Percentiles rank a stretch among this genome's conserved stretches.
These are phyloP conservation scores for Colletotrichum eleusines DNA, from an alignment of 2,329 filamentous ascomycete species.

Conservation along the genomic window DNA sequence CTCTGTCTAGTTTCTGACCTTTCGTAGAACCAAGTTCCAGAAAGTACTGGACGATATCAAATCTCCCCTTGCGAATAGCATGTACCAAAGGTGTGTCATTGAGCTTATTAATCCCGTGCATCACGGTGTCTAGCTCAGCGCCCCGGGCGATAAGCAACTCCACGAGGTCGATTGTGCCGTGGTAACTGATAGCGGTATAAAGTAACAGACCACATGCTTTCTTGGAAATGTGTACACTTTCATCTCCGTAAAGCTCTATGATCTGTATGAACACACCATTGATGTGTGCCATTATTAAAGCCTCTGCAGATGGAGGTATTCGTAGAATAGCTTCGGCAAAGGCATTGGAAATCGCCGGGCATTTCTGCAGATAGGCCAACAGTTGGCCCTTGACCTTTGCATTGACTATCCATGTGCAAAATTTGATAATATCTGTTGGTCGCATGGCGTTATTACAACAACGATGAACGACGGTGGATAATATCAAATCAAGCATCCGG, in stretches of 20 bases:
- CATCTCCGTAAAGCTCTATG: not conserved
- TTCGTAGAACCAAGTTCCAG: not conserved
- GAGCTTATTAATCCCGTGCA: accelerated
- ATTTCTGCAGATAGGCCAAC: not conserved
- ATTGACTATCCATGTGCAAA: not conserved
- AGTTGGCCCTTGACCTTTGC: not conserved
- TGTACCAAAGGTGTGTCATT: not conserved
- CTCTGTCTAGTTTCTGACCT: not conserved
- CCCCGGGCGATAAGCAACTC: not conserved
- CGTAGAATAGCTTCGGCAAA: not conserved
- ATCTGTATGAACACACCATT: not conserved
- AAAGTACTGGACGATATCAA: not conserved
- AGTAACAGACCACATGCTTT: not conserved
- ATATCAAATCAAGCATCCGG: not conserved
- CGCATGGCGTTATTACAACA: not conserved
- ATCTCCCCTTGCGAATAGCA: accelerated
- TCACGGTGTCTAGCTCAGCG: not conserved
- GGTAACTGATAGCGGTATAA: accelerated
- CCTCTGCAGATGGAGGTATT: not conserved
- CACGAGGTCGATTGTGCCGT: not conserved
- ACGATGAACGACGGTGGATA: not conserved
- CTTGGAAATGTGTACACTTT: not conserved
- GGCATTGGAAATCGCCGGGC: not conserved
- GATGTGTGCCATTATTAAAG: too few species aligned
- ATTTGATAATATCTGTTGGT: not conserved